These are phyloP conservation scores for Protea cynaroides DNA, from an alignment of 164 flowering plant genomes.

Conservation along the genomic window DNA sequence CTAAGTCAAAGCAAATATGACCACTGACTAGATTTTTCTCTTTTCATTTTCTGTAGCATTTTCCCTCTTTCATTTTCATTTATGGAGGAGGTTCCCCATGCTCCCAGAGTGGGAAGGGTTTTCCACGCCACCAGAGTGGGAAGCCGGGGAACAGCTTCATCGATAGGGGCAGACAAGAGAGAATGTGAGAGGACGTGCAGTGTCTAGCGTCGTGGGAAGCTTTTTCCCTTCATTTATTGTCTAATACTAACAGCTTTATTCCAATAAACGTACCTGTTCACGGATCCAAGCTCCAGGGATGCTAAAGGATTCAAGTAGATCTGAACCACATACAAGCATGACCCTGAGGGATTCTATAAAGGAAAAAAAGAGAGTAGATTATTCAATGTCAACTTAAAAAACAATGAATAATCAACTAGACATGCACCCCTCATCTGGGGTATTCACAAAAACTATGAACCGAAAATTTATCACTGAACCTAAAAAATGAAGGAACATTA, in stretches of 20 bases:
- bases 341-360: conserved; percentile 55
- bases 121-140: no score
- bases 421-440: background rate
- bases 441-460: background rate
- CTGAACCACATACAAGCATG: conserved; percentile 95
- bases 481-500: no score
- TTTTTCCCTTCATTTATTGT: background rate
- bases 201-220: no score
- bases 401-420: background rate
- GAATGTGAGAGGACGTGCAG: no score
- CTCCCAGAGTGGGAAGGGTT: no score
- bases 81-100: no score
- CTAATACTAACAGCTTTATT: no score
- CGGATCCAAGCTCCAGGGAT: conserved; percentile 73
- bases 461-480: no score
- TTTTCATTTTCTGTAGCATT: no score
- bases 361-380: conserved; percentile 6
- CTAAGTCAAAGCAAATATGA: no score
- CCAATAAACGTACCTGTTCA: conserved; percentile 55
- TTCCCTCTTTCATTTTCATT: no score
- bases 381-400: background rate
- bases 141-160: background rate
- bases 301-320: conserved; percentile 73
- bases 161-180: background rate
- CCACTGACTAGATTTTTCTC: no score